Base-by-base conservation (phyloP, 331 rosid species). In the Cydonia oblonga region DNA sequence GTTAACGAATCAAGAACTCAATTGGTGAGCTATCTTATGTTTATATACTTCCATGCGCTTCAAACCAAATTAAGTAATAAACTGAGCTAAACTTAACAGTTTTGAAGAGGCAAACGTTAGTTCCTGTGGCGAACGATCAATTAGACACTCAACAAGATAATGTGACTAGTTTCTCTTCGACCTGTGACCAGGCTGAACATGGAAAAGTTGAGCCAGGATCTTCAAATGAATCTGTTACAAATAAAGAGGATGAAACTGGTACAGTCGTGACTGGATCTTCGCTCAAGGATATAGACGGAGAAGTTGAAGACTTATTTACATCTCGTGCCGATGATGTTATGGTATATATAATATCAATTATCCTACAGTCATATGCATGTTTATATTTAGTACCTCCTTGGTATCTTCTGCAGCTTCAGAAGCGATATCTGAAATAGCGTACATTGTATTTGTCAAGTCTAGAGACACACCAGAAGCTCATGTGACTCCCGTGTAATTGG, bases 21-120 rank as follows among this genome's bases (percentile, higher is more conserved):
- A 57, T 22, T 61, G 88, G 92, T 87, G 84, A 85, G 91, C 70
- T 76, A 73, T 78, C 76, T 56, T 53, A 65, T 64, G 51, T 38
- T 24, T 71, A 69, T 26, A 9, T 56, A 5, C 53, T 53, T 78
- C 3, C 3, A 25, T 60, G 32, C 4, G 4, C 64, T 24, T 59
- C 4, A 33, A 49, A 52, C 20, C 30, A 53, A 9, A 3, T 2
- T 16, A 49, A 67, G 64, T 64, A 64, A 66, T 66, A 23, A 68
- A 59, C 42, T 59, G 59, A 73, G 61, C 53, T 70, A 66, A 59
- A 73, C 19, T 61, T 44, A 73, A 49, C 75, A 59, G 14, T 72
- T 64, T 77, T 76, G 87, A 79, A 30, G 64, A 76, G 57, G 76
- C 62, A 70, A 59, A 76, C 30, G 28, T 40, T 56, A 30, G 33